Percentiles rank a stretch among this genome's conserved stretches.
These are phyloP conservation scores for Tetrapisispora phaffii DNA, from an alignment of 805 yeast genomes.

Conservation along the genomic window DNA sequence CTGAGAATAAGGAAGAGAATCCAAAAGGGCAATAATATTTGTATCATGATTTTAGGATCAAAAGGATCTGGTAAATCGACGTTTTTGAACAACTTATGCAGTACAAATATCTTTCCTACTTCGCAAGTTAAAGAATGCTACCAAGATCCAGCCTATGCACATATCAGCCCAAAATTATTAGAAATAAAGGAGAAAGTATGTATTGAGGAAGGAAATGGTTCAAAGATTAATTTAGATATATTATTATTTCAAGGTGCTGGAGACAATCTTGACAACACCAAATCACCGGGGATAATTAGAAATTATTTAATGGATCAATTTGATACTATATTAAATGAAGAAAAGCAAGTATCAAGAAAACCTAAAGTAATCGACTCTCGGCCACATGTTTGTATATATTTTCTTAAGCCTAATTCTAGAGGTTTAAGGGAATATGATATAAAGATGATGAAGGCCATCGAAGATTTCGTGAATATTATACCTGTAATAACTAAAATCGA, in stretches of 20 bases:
- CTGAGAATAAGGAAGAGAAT: slow-evolving; percentile 52
- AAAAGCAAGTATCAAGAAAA: slow-evolving; percentile 59
- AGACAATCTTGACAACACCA: slow-evolving; percentile 56
- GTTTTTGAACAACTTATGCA: slow-evolving; percentile 60
- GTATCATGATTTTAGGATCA: slow-evolving; percentile 62
- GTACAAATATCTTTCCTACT: slow-evolving; percentile 34
- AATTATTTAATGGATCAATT: slow-evolving; percentile 60
- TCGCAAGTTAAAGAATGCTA: slow-evolving; percentile 2
- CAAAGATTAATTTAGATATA: slow-evolving; percentile 41
- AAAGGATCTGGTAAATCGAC: slow-evolving; percentile 69
- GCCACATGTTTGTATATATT: slow-evolving; percentile 70
- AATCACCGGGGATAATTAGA: slow-evolving; percentile 40
- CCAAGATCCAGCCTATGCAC: slow-evolving; percentile 2
- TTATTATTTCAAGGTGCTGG: slow-evolving; percentile 71
- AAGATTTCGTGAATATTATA: slow-evolving; percentile 67
- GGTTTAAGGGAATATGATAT: slow-evolving; percentile 44
- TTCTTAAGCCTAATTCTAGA: slow-evolving; percentile 53
- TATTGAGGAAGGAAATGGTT: slow-evolving; percentile 46
- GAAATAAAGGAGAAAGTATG: slow-evolving; percentile 1
- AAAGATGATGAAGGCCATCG: slow-evolving; percentile 55
- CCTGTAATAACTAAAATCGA: slow-evolving; percentile 81
- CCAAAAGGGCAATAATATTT: slow-evolving; percentile 52
- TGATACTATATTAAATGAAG: slow-evolving; percentile 64
- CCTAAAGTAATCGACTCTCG: slow-evolving; percentile 65
- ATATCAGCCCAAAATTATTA: background rate